Conservation (phyloP, 345 rosid genomes). For the Clarkia xantiana region DNA sequence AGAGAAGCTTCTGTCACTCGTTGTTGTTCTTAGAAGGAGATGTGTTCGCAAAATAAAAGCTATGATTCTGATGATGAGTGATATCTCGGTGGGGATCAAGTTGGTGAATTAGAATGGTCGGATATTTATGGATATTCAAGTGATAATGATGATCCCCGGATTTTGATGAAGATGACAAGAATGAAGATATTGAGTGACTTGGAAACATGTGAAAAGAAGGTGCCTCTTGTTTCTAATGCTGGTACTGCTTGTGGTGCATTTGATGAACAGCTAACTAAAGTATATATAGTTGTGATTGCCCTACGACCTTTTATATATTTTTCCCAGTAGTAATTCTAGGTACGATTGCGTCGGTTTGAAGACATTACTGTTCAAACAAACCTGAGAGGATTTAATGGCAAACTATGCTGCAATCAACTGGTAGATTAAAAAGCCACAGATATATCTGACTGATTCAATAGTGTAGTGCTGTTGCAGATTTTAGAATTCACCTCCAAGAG, state of each 20-base stretch:
- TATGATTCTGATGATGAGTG: too few relatives aligned
- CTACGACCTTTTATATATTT: too few relatives aligned
- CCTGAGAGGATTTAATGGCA: too few relatives aligned
- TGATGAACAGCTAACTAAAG: background rate
- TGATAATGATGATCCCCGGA: constrained; percentile 27
- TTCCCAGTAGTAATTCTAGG: too few relatives aligned
- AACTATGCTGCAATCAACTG: too few relatives aligned
- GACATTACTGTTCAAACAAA: too few relatives aligned
- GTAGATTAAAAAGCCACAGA: too few relatives aligned
- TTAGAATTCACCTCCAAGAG: too few relatives aligned
- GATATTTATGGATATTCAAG: constrained; percentile 33
- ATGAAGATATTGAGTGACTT: constrained; percentile 26
- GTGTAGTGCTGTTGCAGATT: too few relatives aligned
- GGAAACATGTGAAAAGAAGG: constrained; percentile 29
- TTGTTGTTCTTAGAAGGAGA: constrained; percentile 52
- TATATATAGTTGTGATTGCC: too few relatives aligned
- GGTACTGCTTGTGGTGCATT: constrained; percentile 28
- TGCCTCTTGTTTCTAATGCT: constrained; percentile 27
- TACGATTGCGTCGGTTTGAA: too few relatives aligned
- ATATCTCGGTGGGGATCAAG: constrained; percentile 31
- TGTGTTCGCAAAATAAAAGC: constrained; percentile 18
- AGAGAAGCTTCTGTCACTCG: constrained; percentile 78
- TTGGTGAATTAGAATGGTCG: constrained; percentile 22
- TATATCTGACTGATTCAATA: too few relatives aligned
- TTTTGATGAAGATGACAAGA: constrained; percentile 13